Percentiles rank a stretch among this genome's conserved stretches.
Evolutionary conservation across 495 filamentous ascomycete species (phyloP).

Genomic region (Wilcoxina mikolae): DNA sequence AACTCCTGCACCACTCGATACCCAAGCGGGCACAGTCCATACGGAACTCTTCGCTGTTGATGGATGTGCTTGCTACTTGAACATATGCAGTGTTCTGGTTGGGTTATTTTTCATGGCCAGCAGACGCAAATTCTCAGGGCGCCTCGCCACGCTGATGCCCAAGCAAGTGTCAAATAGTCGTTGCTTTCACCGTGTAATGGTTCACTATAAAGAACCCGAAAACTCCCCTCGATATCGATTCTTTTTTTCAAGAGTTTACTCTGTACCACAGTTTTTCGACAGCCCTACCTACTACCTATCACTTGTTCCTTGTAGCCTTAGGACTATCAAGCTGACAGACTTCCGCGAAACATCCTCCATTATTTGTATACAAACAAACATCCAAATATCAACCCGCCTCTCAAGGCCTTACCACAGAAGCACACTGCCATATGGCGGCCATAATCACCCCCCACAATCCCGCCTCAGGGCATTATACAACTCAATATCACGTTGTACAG

Average conservation of each 20-base stretch:
- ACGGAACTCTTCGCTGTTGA: not conserved
- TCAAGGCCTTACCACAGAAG: not conserved
- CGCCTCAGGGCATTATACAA: slow-evolving; percentile 1
- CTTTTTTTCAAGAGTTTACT: not conserved
- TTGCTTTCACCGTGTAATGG: not conserved
- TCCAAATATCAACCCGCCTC: not conserved
- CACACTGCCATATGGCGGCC: slow-evolving; percentile 2
- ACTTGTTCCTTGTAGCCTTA: not conserved
- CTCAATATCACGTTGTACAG: not conserved
- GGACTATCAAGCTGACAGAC: not conserved
- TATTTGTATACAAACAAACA: not conserved
- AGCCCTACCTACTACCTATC: slow-evolving; percentile 1
- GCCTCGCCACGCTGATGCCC: slow-evolving; percentile 1
- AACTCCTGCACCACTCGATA: not conserved
- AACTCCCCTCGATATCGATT: not conserved
- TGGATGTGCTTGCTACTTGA: not conserved
- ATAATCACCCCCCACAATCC: slow-evolving; percentile 5
- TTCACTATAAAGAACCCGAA: slow-evolving; percentile 5
- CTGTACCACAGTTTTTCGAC: slow-evolving; percentile 1
- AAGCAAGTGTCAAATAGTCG: not conserved
- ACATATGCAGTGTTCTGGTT: not conserved
- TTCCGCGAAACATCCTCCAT: not conserved
- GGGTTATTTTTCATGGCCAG: not conserved
- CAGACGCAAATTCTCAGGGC: not conserved
- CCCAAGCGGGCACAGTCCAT: not conserved